Conservation (phyloP, 192 early-diverging fungal species). For the Radiomyces spectabilis region DNA sequence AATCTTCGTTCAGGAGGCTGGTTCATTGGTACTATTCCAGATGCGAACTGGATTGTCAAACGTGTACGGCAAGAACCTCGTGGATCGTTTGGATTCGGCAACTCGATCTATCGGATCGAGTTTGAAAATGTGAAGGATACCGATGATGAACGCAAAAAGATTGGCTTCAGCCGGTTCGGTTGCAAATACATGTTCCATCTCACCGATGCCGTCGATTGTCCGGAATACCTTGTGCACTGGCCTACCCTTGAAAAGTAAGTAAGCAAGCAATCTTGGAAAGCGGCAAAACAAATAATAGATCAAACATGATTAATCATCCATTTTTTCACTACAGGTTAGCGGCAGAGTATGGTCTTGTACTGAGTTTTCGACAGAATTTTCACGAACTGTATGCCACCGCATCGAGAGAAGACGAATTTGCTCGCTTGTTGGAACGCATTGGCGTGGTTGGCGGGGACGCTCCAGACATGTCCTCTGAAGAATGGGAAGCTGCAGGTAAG, state of each 20-base stretch:
- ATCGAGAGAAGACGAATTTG: slow-evolving; percentile 39
- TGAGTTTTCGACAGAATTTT: slow-evolving; percentile 68
- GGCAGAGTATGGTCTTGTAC: slow-evolving; percentile 69
- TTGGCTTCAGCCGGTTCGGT: slow-evolving; percentile 61
- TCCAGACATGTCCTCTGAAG: slow-evolving; percentile 60
- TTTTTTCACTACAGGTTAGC: slow-evolving; percentile 60
- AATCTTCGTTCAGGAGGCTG: slow-evolving; percentile 65
- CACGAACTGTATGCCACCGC: slow-evolving; percentile 75
- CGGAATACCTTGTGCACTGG: slow-evolving; percentile 90
- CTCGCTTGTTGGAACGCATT: slow-evolving; percentile 72
- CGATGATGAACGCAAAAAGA: background rate
- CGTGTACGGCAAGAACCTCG: slow-evolving; percentile 20
- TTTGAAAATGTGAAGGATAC: slow-evolving; percentile 62
- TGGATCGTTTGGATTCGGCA: slow-evolving; percentile 66
- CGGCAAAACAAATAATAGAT: no score
- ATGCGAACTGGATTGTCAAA: slow-evolving; percentile 79
- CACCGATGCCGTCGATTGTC: slow-evolving; percentile 94
- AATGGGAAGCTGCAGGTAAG: slow-evolving; percentile 89
- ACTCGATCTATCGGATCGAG: slow-evolving; percentile 78
- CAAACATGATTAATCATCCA: no score
- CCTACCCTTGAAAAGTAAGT: slow-evolving; percentile 65
- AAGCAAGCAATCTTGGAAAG: no score
- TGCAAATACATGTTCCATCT: slow-evolving; percentile 87
- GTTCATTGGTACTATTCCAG: slow-evolving; percentile 92
- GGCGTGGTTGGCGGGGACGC: slow-evolving; percentile 66